Percentiles rank a stretch among this genome's conserved stretches.
phyloP scores from a whole-genome alignment of 768 basidiomycete species.

The Neoboletus subvelutipes region DNA sequence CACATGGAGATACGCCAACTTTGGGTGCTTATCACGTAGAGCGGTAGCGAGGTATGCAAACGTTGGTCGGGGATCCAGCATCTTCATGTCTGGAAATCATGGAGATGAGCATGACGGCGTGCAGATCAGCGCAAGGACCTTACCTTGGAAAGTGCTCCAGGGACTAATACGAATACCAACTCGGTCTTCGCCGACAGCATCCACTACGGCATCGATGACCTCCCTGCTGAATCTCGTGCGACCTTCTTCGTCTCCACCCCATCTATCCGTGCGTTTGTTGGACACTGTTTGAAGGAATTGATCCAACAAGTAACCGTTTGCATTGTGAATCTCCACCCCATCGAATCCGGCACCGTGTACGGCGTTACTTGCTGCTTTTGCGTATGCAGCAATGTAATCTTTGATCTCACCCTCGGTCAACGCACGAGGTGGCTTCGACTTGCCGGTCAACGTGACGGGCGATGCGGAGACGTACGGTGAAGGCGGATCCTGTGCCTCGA shows the following conservation, averaged over 20 bases:
- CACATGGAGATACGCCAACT: slow-evolving; percentile 53
- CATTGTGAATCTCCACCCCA: slow-evolving; percentile 45
- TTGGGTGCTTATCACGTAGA: slow-evolving; percentile 33
- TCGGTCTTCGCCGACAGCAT: slow-evolving; percentile 53
- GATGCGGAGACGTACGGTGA: slow-evolving; percentile 38
- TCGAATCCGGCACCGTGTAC: slow-evolving; percentile 43
- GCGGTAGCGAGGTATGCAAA: slow-evolving; percentile 49
- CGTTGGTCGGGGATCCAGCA: slow-evolving; percentile 54
- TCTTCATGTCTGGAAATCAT: slow-evolving; percentile 44
- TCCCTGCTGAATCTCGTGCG: slow-evolving; percentile 57
- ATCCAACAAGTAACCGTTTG: slow-evolving; percentile 50
- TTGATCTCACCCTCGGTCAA: slow-evolving; percentile 33
- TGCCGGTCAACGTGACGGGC: slow-evolving; percentile 22
- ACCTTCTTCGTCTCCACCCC: slow-evolving; percentile 66
- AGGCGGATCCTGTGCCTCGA: slow-evolving; percentile 33
- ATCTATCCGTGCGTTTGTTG: slow-evolving; percentile 62
- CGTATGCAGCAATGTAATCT: slow-evolving; percentile 31
- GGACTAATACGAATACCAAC: slow-evolving; percentile 59
- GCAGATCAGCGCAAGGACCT: not conserved
- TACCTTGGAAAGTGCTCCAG: slow-evolving; percentile 46
- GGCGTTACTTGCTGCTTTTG: slow-evolving; percentile 35
- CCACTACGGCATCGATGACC: slow-evolving; percentile 49
- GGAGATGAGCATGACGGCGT: not conserved
- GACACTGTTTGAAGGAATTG: slow-evolving; percentile 61
- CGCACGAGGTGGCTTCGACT: slow-evolving; percentile 17